Percentiles rank a stretch among this genome's conserved stretches.
These are phyloP conservation scores for Cyclotella baltica DNA, from an alignment of 108 stramenopile species.

Conservation along the genomic window DNA sequence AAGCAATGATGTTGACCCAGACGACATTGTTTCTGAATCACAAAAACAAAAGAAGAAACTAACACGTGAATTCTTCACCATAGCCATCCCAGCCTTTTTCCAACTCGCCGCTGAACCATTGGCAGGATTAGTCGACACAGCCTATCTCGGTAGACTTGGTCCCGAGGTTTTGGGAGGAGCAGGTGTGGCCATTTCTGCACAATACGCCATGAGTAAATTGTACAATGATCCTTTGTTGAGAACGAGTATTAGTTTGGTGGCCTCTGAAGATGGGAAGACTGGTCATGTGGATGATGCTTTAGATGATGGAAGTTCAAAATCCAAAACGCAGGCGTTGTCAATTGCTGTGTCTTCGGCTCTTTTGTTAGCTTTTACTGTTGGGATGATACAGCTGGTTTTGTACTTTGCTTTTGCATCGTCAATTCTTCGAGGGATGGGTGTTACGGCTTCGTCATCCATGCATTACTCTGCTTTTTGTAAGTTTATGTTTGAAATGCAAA, in stretches of 20 bases:
- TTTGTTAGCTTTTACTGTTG: constrained; percentile 81
- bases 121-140: constrained; percentile 91
- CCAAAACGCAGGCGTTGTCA: constrained; percentile 53
- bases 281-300: background rate
- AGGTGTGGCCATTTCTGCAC: constrained; percentile 92
- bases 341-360: constrained; percentile 89
- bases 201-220: constrained; percentile 89
- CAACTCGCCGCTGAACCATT: constrained; percentile 94
- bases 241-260: constrained; percentile 90
- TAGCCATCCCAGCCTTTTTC: constrained; percentile 89
- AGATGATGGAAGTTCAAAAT: background rate
- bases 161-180: constrained; percentile 92
- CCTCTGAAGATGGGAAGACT: constrained; percentile 76
- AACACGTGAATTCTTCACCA: constrained; percentile 83
- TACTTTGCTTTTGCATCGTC: constrained; percentile 63
- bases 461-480: constrained; percentile 67
- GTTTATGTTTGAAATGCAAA: no score
- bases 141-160: constrained; percentile 83
- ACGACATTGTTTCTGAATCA: background rate
- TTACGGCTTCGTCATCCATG: constrained; percentile 72
- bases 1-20: background rate
- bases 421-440: constrained; percentile 84
- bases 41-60: constrained; percentile 30
- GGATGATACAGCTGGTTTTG: constrained; percentile 79
- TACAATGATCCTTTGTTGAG: constrained; percentile 94